Evolutionary conservation across 768 basidiomycete species (phyloP).

Genomic region (Collybia mongolica): DNA sequence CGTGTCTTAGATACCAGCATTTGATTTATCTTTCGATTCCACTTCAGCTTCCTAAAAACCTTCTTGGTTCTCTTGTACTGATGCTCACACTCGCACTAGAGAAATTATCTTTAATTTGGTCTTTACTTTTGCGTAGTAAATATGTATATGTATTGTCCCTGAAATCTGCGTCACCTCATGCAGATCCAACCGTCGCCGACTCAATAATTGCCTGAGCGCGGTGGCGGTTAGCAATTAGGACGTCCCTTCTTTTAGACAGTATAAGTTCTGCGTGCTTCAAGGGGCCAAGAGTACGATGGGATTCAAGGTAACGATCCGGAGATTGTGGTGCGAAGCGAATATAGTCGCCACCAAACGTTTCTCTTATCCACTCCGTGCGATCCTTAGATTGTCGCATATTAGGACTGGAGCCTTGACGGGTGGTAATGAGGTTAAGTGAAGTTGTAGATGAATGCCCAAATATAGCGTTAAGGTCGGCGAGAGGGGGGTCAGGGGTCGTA

Average conservation of each 20-base stretch:
- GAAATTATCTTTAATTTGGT: conserved; percentile 1
- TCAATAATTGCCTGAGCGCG: conserved; percentile 39
- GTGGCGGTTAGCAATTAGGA: conserved; percentile 35
- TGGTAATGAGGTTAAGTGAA: neutral
- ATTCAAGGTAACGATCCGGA: conserved; percentile 22
- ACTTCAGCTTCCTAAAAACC: neutral
- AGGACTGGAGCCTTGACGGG: neutral
- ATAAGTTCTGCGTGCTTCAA: conserved; percentile 39
- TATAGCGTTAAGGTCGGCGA: conserved; percentile 21
- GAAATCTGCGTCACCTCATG: conserved; percentile 4
- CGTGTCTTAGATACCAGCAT: neutral
- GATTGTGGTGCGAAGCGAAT: conserved; percentile 36
- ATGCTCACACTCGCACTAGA: neutral
- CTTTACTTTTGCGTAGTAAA: neutral
- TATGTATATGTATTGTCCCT: conserved; percentile 7
- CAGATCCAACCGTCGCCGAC: conserved; percentile 7
- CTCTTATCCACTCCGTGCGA: conserved; percentile 10
- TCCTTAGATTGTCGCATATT: neutral
- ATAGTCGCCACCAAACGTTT: conserved; percentile 50
- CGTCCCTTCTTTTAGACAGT: conserved; percentile 41
- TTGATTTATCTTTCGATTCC: neutral
- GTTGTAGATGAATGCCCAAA: conserved; percentile 13
- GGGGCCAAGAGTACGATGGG: conserved; percentile 34
- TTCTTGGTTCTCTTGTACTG: conserved; percentile 1
- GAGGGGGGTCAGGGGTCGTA: conserved; percentile 19